These are phyloP conservation scores for Cenchrus americanus DNA, from an alignment of 176 grass and related monocot species.

Conservation along the genomic window DNA sequence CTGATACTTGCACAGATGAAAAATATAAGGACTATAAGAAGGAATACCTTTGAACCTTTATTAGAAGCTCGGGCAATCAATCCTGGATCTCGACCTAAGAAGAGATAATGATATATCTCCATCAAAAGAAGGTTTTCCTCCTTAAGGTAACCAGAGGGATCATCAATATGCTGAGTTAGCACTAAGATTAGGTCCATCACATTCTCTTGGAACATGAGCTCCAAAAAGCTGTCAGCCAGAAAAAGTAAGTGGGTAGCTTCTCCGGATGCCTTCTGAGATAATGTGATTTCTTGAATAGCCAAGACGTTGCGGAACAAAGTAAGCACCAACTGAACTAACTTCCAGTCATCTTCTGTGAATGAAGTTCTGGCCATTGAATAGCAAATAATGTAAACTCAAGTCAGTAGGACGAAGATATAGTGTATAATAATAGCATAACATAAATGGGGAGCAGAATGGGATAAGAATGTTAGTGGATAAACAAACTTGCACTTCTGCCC, in stretches of 20 bases:
- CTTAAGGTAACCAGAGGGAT: constrained; percentile 78
- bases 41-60: constrained; percentile 60
- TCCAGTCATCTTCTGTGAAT: constrained; percentile 98
- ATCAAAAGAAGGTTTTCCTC: constrained; percentile 89
- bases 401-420: constrained; percentile 25
- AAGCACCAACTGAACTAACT: constrained; percentile 91
- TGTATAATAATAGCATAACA: constrained; percentile 1
- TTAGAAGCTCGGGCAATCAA: constrained; percentile 70
- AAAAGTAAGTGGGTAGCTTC: constrained; percentile 71
- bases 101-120: constrained; percentile 87
- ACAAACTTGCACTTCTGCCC: constrained; percentile 21
- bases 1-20: constrained; percentile 15
- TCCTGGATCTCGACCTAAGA: constrained; percentile 82
- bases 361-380: constrained; percentile 56
- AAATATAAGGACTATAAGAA: constrained; percentile 26
- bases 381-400: constrained; percentile 41
- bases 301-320: constrained; percentile 90
- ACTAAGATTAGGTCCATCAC: constrained; percentile 96
- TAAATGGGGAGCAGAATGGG: constrained; percentile 21
- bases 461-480: constrained; percentile 7
- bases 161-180: constrained; percentile 83
- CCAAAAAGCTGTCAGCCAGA: constrained; percentile 76
- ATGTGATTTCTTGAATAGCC: constrained; percentile 90
- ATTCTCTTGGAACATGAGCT: constrained; percentile 95
- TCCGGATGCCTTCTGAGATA: constrained; percentile 82